A percentile compares a stretch with the other conserved stretches of the same genome.
phyloP scores from a whole-genome alignment of 2,329 filamentous ascomycete species.

The Colletotrichum filicis region DNA sequence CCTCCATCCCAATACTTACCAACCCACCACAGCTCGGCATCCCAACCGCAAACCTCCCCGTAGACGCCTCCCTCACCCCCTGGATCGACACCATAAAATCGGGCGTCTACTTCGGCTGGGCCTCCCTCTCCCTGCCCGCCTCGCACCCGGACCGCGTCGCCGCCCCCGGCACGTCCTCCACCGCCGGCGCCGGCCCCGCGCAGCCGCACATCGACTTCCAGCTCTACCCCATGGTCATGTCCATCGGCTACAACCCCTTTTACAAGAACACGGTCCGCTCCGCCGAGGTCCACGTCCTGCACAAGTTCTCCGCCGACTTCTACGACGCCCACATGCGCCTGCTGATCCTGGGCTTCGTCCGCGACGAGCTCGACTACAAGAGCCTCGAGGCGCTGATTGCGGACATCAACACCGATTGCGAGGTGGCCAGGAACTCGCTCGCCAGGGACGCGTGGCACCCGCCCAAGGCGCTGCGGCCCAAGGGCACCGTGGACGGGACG shows the following conservation, averaged over 20 bases:
- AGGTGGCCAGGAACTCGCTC: conserved; percentile 81
- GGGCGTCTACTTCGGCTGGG: conserved; percentile 96
- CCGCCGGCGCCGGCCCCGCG: conserved; percentile 36
- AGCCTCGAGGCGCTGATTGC: conserved; percentile 84
- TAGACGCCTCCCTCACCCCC: conserved; percentile 68
- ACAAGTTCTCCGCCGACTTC: conserved; percentile 82
- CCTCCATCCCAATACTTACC: conserved; percentile 2
- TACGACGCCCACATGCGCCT: conserved; percentile 85
- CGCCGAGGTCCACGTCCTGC: conserved; percentile 91
- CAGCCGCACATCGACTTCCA: conserved; percentile 39
- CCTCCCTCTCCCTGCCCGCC: conserved; percentile 72
- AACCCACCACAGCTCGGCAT: conserved; percentile 79
- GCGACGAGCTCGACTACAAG: conserved; percentile 90
- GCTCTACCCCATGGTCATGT: conserved; percentile 90
- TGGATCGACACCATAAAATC: conserved; percentile 74
- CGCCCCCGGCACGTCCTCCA: conserved; percentile 22
- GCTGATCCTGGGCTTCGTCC: conserved; percentile 85
- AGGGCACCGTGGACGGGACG: conserved; percentile 41
- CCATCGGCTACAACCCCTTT: conserved; percentile 96
- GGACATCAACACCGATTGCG: conserved; percentile 90
- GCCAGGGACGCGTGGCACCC: conserved; percentile 70
- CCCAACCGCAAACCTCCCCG: conserved; percentile 92
- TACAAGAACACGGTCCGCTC: conserved; percentile 91
- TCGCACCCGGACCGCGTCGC: conserved; percentile 54
- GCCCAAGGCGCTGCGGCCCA: conserved; percentile 41